Evolutionary conservation across 768 basidiomycete species (phyloP).

Genomic region (Auriculariales sp.): DNA sequence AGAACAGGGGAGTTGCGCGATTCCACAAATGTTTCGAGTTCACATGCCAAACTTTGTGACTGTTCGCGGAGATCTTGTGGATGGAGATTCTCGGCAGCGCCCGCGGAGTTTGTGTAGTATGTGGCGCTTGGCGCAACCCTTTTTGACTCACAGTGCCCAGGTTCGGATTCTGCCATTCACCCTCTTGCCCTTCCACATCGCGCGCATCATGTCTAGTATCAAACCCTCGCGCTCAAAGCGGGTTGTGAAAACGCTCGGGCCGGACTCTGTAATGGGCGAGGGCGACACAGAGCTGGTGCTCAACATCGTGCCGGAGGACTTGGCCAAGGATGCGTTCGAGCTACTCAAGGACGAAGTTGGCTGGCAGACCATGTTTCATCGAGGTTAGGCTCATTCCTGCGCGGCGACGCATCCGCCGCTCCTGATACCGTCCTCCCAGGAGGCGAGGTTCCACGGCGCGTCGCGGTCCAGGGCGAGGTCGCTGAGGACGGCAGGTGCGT

Average conservation of each 20-base stretch:
- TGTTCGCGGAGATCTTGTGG: no score
- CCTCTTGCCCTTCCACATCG: no score
- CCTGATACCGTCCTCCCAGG: conserved; percentile 24
- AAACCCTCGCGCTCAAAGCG: background rate
- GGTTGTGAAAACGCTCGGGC: background rate
- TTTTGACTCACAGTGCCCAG: no score
- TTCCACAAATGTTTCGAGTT: no score
- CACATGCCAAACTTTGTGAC: no score
- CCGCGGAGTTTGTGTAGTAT: no score
- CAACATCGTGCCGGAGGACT: conserved; percentile 39
- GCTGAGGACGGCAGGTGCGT: conserved; percentile 33
- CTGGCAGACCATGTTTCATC: conserved; percentile 63
- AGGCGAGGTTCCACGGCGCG: conserved; percentile 55
- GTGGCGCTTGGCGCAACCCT: no score
- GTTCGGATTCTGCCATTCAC: no score
- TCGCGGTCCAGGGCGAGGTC: conserved; percentile 48
- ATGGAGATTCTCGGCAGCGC: no score
- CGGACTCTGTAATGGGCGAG: conserved; percentile 25
- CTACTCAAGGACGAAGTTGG: conserved; percentile 46
- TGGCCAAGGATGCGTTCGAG: conserved; percentile 44
- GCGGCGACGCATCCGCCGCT: background rate
- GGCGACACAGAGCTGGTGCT: conserved; percentile 53
- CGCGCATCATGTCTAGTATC: no score
- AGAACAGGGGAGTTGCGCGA: no score
- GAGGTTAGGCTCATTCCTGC: conserved; percentile 27